These are phyloP conservation scores for Lagenaria siceraria DNA, from an alignment of 306 rosid genomes.

Conservation along the genomic window DNA sequence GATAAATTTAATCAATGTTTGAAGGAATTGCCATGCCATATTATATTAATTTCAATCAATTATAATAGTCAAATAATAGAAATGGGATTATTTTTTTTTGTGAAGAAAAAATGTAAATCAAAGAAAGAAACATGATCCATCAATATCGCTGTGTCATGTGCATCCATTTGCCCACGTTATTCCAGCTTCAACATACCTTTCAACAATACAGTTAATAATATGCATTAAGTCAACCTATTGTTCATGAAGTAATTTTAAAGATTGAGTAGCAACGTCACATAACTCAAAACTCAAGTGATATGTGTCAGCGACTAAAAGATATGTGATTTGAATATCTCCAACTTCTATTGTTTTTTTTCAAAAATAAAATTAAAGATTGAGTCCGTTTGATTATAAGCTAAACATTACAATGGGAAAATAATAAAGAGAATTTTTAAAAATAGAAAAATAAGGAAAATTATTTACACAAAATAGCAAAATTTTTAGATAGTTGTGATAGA, in stretches of 20 bases:
- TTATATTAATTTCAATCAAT: neutral
- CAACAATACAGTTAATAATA: neutral
- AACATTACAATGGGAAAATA: no score
- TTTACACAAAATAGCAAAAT: no score
- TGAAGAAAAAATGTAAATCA: neutral
- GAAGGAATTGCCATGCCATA: neutral
- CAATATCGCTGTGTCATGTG: neutral
- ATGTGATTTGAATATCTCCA: no score
- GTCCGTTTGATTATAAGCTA: neutral
- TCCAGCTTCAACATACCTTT: neutral
- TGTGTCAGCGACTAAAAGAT: no score
- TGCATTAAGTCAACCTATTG: neutral
- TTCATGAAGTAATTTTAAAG: neutral
- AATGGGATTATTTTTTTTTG: neutral
- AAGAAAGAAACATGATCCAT: slow-evolving; percentile 1
- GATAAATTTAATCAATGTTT: neutral
- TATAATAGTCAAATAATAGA: neutral
- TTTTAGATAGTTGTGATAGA: no score
- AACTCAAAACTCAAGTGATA: no score
- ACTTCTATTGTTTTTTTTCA: no score
- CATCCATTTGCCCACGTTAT: neutral
- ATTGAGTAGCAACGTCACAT: no score
- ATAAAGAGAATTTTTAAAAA: no score
- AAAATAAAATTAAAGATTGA: neutral
- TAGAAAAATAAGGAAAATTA: no score